Conservation (phyloP, 495 filamentous ascomycete species). For the Apiosordaria backusii region DNA sequence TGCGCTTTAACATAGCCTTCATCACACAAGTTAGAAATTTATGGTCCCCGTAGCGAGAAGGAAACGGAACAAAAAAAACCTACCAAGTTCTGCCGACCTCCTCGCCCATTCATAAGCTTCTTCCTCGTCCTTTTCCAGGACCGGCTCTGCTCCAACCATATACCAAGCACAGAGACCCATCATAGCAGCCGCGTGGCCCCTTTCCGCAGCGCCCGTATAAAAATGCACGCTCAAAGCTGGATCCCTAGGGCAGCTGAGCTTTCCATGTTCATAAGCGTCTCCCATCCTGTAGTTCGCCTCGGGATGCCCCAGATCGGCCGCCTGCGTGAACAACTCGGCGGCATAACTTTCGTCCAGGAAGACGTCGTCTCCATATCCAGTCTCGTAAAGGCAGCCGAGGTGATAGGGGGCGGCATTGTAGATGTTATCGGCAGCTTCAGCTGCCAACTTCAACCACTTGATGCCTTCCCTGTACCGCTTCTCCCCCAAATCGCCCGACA, state of each 20-base stretch:
- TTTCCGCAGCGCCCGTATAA: constrained; percentile 87
- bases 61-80: constrained; percentile 31
- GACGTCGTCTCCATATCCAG: constrained; percentile 85
- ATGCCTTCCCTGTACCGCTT: constrained; percentile 87
- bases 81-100: constrained; percentile 80
- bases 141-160: constrained; percentile 88
- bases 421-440: constrained; percentile 82
- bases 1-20: constrained; percentile 86
- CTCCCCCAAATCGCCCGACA: constrained; percentile 81
- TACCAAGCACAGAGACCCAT: constrained; percentile 99
- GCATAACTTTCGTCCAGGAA: constrained; percentile 88
- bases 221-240: constrained; percentile 95
- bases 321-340: constrained; percentile 89
- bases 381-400: constrained; percentile 80
- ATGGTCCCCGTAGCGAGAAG: constrained; percentile 16
- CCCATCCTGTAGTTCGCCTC: constrained; percentile 84
- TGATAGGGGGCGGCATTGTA: constrained; percentile 94
- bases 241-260: constrained; percentile 80
- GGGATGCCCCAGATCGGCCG: constrained; percentile 84
- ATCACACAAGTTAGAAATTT: constrained; percentile 10
- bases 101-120: constrained; percentile 97
- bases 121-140: constrained; percentile 89
- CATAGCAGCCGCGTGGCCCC: constrained; percentile 84
- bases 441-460: constrained; percentile 93
- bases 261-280: constrained; percentile 95